Evolutionary conservation across 768 basidiomycete genomes (phyloP), one percentile per base, ranked within the genome.

Genomic region (Mycena leptocephala): DNA sequence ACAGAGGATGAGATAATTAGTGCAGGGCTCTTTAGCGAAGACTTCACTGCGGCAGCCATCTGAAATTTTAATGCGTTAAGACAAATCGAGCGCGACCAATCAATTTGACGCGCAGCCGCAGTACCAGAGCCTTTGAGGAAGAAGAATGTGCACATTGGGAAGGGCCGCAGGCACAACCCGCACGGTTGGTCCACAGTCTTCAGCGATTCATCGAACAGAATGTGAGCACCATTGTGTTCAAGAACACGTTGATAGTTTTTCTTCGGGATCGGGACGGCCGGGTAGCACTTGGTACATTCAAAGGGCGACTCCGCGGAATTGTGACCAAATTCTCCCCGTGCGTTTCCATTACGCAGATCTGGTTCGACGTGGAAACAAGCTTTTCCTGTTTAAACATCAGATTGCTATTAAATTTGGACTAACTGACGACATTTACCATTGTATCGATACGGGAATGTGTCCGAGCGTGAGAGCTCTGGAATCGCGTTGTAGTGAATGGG

Each of bases 151-250:
- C 80, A 81, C n/a, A 75, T 39, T 7, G 66, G 71, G 1, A 61
- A 70, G 1, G 79, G 79, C 3, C 77, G 72, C 9, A 82, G 72
- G 30, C 80, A 82, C 0, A 82, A 48, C 5, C 81, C 79, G 43
- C 81, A 81, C 14, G 79, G 81, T 46, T 81, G 59, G 6, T 39
- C 71, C 1, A 62, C 28, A 4, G 20, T 24, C 24, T 35, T 13
- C 13, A 81, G 20, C 0, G n/a, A 26, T 24, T 16, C 2, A 41
- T 81, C 77, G 43, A 76, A 69, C 0, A 82, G 65, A 28, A 82
- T 78, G 41, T 82, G 81, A 5, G 65, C 66, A n/a, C 72, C 77
- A 5, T 79, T 76, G 48, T 82, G 80, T 20, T 76, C 69, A 8
- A 82, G 79, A 18, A 78, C 26, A 11, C n/a, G 77, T 55, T 78